Base-by-base conservation (phyloP, 2,329 filamentous ascomycete genomes). In the Lachnellula cervina region DNA sequence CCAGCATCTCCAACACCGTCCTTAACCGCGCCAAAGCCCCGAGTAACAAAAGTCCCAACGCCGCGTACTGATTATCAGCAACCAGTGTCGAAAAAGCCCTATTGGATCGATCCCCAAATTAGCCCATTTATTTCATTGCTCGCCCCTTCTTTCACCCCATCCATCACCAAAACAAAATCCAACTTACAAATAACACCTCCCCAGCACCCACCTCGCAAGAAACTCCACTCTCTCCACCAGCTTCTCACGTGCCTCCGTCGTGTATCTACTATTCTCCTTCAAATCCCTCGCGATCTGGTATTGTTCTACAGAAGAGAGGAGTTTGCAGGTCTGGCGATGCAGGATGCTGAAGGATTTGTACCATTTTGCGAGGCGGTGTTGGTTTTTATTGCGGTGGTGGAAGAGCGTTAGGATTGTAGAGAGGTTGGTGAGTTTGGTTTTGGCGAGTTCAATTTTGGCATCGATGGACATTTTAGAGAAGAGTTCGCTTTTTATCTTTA, bases 341-440 rank as follows among this genome's bases (percentile, higher is more conserved):
- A 97, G 79, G 61, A 87, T 79, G 52, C 80, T 80, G 59, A 97
- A 83, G 66, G 76, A 77, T 65, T 84, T 82, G 83, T 89, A 97
- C 93, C 93, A 99, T 68, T 84, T 82, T 32, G 86, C 81, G 59
- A 81, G 78, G 54, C 85, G 85, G 72, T 97, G 93, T 74, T 97
- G 93, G 74, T 97, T 97, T 68, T 86, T 87, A 76, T 97, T 94
- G 66, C 91, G 89, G 69, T 90, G 85, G 71, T 86, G 82, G 65
- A 95, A 82, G 62, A 88, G 80, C 66, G 87, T 78, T 45, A 97
- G 82, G 47, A 78, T 67, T 2, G 75, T 69, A 2, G 64, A 55
- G 44, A 82, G 72, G 23, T 49, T 52, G 38, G 48, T 2, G 32
- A 46, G 45, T 52, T 49, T 38, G 49, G 48, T 7, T 44, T 49